Base-by-base conservation (phyloP, 228 moss, liverwort and hornwort genomes). In the Sphagnum magellanicum region DNA sequence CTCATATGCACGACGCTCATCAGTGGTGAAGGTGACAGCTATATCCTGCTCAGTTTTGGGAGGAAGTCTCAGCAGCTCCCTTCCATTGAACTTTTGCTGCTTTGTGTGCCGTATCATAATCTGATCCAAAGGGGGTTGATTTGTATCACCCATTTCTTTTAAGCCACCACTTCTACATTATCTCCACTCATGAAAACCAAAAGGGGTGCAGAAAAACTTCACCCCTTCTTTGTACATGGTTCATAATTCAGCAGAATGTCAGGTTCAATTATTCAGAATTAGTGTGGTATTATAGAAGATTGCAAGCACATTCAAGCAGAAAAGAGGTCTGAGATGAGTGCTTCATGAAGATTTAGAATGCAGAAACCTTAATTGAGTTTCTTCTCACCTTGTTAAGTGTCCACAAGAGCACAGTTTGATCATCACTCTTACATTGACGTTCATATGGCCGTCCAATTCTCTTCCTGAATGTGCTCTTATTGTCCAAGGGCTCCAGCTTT, bases 31-130 rank as follows among this genome's bases (percentile, higher is more conserved):
- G 74, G 85, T 90, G 72, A 97, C 97, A 60, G 97, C 85, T 66
- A 97, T 84, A 71, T 97, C 97, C 88, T 97, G 97, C 82, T 97
- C 93, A 76, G 84, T 93, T 84, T 97, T 97, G 74, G 97, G 97
- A 79, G 97, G 97, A 81, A 97, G 97, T 75, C 88, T 88, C 63
- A 97, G 88, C 73, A 97, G 87, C 91, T 97, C 97, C 75, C 91
- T 88, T 81, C 97, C 97, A 74, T 97, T 97, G 61, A 97, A 91
- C 87, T 97, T 97, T 77, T 97, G 97, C 85, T 93, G 93, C 90
- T 97, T 97, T 70, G 97, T 97, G 81, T 97, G 97, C 53, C 97
- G 88, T 79, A 97, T 97, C 97, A 97, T 97, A 76, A 97, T 97
- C 97, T 97, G 91, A 67, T 81, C 63, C 68, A 73, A 77, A 61